Evolutionary conservation across 1,284 basidiomycete genomes (phyloP).

Genomic region (Austropuccinia psidii): DNA sequence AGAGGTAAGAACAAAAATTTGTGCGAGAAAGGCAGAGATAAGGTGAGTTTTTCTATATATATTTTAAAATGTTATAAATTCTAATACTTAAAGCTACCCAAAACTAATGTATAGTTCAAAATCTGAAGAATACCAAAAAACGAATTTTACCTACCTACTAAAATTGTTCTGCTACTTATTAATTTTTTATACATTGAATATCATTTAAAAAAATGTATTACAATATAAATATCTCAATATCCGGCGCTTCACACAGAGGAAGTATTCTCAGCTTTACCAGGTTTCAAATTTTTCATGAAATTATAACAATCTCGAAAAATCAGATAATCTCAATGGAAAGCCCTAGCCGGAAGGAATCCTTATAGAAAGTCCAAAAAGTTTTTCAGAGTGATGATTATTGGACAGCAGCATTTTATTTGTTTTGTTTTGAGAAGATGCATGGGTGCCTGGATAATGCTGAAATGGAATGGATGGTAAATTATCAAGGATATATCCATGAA

Average conservation of each 20-base stretch:
- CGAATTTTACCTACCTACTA: no score
- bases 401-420: background rate
- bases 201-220: no score
- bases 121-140: no score
- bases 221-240: background rate
- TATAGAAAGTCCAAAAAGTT: background rate
- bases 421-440: background rate
- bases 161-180: no score
- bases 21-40: no score
- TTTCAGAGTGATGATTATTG: slow-evolving; percentile 2
- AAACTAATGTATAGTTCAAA: no score
- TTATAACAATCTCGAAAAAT: background rate
- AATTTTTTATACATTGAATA: no score
- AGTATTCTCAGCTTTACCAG: slow-evolving; percentile 1
- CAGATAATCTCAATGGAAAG: background rate
- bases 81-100: no score
- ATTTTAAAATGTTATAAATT: no score
- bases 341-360: background rate
- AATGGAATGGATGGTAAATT: background rate
- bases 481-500: slow-evolving; percentile 5
- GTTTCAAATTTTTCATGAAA: background rate
- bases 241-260: background rate
- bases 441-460: background rate
- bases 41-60: no score
- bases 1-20: no score